These are phyloP conservation scores for Penicillium antarcticum DNA, from an alignment of 495 filamentous ascomycete species.

Conservation along the genomic window DNA sequence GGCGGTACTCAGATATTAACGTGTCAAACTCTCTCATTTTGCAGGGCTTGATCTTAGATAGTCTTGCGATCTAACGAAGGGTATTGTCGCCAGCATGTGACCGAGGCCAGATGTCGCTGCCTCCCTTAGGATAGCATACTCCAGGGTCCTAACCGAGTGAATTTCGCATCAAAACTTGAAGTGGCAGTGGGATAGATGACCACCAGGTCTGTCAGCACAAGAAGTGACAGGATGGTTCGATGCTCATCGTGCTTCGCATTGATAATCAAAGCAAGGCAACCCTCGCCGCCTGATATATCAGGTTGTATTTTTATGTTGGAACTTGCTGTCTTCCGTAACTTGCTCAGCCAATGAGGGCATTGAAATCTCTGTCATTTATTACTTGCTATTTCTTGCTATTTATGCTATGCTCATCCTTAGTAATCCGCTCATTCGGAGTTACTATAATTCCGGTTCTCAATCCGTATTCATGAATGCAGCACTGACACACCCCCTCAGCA, in stretches of 20 bases:
- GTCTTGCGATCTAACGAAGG: not conserved
- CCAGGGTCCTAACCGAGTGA: not conserved
- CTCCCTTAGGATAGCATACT: slow-evolving; percentile 8
- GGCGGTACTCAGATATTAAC: slow-evolving; percentile 71
- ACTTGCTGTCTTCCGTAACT: too few relatives aligned
- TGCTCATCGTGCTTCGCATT: not conserved
- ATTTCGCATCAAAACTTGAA: slow-evolving; percentile 5
- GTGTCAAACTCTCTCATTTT: slow-evolving; percentile 66
- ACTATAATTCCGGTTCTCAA: too few relatives aligned
- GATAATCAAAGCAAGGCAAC: not conserved
- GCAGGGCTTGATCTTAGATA: not conserved
- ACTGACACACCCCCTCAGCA: too few relatives aligned
- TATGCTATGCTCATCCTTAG: too few relatives aligned
- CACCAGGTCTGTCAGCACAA: not conserved
- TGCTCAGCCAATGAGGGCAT: too few relatives aligned
- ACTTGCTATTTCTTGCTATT: too few relatives aligned
- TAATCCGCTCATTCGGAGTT: too few relatives aligned
- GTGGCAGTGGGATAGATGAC: not conserved
- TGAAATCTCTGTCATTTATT: too few relatives aligned
- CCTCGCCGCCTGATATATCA: not conserved
- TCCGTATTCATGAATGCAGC: too few relatives aligned
- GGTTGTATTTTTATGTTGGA: not conserved
- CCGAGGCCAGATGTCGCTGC: not conserved
- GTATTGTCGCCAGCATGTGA: not conserved
- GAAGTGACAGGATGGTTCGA: not conserved